Evolutionary conservation across 768 basidiomycete species (phyloP).

Genomic region (Clitopilus passeckerianus): DNA sequence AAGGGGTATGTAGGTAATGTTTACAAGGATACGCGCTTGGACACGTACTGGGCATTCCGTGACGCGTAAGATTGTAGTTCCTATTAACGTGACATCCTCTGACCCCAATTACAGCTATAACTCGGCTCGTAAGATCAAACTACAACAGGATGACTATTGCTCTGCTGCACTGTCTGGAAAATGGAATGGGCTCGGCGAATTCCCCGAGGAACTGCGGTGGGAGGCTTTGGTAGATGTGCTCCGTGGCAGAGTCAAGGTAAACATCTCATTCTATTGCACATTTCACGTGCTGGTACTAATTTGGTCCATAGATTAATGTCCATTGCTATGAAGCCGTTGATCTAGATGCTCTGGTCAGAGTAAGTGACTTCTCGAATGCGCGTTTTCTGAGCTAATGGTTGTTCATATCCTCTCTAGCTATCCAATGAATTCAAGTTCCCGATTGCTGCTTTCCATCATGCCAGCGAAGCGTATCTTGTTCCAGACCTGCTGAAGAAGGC

Average conservation of each 20-base stretch:
- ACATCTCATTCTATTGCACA: not conserved
- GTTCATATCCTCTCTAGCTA: conserved; percentile 34
- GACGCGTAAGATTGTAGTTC: conserved; percentile 40
- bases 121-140: conserved; percentile 60
- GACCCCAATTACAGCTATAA: conserved; percentile 38
- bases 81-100: not conserved
- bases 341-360: conserved; percentile 65
- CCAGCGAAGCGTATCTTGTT: conserved; percentile 79
- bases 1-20: not conserved
- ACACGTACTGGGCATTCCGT: conserved; percentile 65
- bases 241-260: conserved; percentile 71
- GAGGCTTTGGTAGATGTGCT: conserved; percentile 76
- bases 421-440: conserved; percentile 84
- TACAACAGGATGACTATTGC: conserved; percentile 68
- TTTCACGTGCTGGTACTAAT: not conserved
- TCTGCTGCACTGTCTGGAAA: conserved; percentile 36
- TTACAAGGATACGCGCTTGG: conserved; percentile 58
- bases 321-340: conserved; percentile 65
- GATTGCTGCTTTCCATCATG: conserved; percentile 74
- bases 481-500: conserved; percentile 70
- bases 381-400: not conserved
- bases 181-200: conserved; percentile 49
- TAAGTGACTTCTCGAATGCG: conserved; percentile 24
- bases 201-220: conserved; percentile 73
- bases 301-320: conserved; percentile 37